Percentiles rank a stretch among this genome's conserved stretches.
These are phyloP conservation scores for Tagetes erecta DNA, from an alignment of 129 eudicot species.

Conservation along the genomic window DNA sequence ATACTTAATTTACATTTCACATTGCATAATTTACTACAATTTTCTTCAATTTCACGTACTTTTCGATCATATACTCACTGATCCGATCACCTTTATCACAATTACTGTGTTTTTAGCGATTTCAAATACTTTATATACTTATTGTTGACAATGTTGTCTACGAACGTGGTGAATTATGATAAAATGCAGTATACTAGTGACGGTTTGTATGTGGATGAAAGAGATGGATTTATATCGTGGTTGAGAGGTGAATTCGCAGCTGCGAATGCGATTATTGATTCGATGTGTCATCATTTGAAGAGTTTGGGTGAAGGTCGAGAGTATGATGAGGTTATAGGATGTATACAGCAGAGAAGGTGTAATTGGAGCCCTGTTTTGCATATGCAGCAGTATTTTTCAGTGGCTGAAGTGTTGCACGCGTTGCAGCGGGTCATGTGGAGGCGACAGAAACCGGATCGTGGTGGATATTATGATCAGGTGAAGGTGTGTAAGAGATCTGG, in stretches of 20 bases:
- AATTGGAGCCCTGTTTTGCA: slow-evolving; percentile 81
- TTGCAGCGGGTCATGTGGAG: slow-evolving; percentile 63
- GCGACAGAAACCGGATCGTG: slow-evolving; percentile 39
- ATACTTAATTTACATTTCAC: neutral
- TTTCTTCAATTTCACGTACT: neutral
- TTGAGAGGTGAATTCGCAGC: slow-evolving; percentile 88
- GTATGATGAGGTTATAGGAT: slow-evolving; percentile 69
- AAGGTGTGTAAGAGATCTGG: slow-evolving; percentile 43
- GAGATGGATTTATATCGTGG: slow-evolving; percentile 76
- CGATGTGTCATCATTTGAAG: slow-evolving; percentile 72
- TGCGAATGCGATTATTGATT: slow-evolving; percentile 79
- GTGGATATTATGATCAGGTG: slow-evolving; percentile 39
- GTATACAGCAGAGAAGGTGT: slow-evolving; percentile 73
- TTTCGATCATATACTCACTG: neutral
- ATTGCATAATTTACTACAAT: slow-evolving; percentile 26
- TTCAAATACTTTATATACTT: neutral
- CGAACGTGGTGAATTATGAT: slow-evolving; percentile 49
- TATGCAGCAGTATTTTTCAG: slow-evolving; percentile 80
- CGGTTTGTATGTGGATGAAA: slow-evolving; percentile 58
- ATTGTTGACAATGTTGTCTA: slow-evolving; percentile 61
- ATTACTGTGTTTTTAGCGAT: neutral
- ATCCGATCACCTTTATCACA: neutral
- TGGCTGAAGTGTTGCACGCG: slow-evolving; percentile 61
- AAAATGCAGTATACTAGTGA: slow-evolving; percentile 48
- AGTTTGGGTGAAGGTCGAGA: slow-evolving; percentile 57